Conservation (phyloP, 1,284 basidiomycete genomes). For the Mycena sp. region DNA sequence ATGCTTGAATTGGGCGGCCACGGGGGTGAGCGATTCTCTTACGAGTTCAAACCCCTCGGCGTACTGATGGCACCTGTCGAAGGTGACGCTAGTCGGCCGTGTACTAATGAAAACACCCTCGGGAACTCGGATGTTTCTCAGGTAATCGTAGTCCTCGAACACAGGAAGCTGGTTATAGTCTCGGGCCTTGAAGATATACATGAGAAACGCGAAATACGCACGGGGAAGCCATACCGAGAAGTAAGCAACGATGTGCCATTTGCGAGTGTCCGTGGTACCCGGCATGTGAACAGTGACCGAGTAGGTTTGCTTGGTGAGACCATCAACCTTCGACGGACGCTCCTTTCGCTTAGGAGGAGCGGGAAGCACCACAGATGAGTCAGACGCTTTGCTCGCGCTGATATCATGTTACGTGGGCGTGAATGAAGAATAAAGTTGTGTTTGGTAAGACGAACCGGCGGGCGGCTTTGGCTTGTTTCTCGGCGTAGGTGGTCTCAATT, state of each 20-base stretch:
- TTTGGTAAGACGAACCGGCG: conserved; percentile 58
- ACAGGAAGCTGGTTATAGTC: not conserved
- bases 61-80: not conserved
- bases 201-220: not conserved
- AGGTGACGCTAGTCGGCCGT: not conserved
- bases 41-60: not conserved
- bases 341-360: not conserved
- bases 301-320: conserved; percentile 82
- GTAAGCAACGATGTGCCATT: conserved; percentile 84
- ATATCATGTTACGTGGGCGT: not conserved
- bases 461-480: conserved; percentile 77
- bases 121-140: conserved; percentile 1
- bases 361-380: not conserved
- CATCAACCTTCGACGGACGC: conserved; percentile 57
- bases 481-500: conserved; percentile 77
- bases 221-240: conserved; percentile 60
- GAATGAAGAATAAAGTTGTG: conserved; percentile 33
- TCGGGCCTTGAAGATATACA: conserved; percentile 5
- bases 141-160: conserved; percentile 1
- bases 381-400: conserved; percentile 20
- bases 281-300: conserved; percentile 73
- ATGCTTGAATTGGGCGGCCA: not conserved
- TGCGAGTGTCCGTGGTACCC: conserved; percentile 57
- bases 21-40: not conserved
- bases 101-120: not conserved